These are phyloP conservation scores for Schizochytrium sp. DNA, from an alignment of 108 stramenopile genomes.

Conservation along the genomic window DNA sequence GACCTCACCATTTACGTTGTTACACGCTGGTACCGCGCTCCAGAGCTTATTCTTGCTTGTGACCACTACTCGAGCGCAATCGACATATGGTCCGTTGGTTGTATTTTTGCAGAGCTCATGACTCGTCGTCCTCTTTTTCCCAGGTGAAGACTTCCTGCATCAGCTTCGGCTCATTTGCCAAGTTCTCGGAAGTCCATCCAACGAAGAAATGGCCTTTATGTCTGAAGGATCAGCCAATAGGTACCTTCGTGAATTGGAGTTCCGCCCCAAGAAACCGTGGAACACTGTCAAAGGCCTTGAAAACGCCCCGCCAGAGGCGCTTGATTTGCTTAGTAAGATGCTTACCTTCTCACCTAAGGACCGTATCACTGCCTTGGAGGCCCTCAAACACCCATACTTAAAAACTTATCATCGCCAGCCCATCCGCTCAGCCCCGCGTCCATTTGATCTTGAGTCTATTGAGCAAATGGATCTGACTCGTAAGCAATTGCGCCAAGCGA, in stretches of 20 bases:
- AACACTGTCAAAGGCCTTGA: slow-evolving; percentile 65
- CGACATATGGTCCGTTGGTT: slow-evolving; percentile 85
- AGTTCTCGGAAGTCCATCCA: slow-evolving; percentile 86
- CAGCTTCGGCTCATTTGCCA: slow-evolving; percentile 94
- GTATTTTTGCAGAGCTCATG: slow-evolving; percentile 96
- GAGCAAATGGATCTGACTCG: slow-evolving; percentile 86
- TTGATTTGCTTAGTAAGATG: slow-evolving; percentile 84
- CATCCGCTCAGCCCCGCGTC: slow-evolving; percentile 55
- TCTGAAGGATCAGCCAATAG: slow-evolving; percentile 79
- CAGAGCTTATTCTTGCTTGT: slow-evolving; percentile 89
- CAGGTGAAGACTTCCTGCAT: slow-evolving; percentile 93
- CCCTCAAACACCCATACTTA: slow-evolving; percentile 81
- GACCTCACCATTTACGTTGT: slow-evolving; percentile 97
- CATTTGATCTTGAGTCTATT: slow-evolving; percentile 84
- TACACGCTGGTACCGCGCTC: slow-evolving; percentile 98
- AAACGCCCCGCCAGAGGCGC: slow-evolving; percentile 74
- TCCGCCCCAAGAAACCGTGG: slow-evolving; percentile 79
- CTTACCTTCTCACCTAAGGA: slow-evolving; percentile 87
- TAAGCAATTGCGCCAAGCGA: slow-evolving; percentile 84
- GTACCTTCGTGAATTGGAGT: slow-evolving; percentile 79
- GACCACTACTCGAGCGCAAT: slow-evolving; percentile 71
- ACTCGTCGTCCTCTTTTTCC: slow-evolving; percentile 86
- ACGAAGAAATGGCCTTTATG: slow-evolving; percentile 82
- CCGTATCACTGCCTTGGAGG: slow-evolving; percentile 87
- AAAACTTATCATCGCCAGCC: slow-evolving; percentile 52